These are phyloP conservation scores for Arthrinium phaeospermum DNA, from an alignment of 2,329 filamentous ascomycete species.

Conservation along the genomic window DNA sequence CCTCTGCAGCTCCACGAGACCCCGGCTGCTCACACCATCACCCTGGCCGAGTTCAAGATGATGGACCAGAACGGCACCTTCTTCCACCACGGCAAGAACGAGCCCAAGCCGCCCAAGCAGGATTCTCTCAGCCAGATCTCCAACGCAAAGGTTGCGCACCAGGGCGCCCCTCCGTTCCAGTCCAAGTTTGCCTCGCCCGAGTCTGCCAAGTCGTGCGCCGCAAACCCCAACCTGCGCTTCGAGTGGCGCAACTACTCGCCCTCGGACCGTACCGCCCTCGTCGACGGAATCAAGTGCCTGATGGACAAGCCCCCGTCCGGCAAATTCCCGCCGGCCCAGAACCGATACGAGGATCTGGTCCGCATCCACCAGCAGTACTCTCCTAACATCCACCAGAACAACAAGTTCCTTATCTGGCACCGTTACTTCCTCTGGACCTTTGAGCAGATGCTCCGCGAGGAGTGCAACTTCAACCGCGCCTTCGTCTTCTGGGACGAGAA, in stretches of 20 bases:
- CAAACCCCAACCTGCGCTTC: slow-evolving; percentile 37
- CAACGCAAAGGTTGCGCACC: not conserved
- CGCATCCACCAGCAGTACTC: slow-evolving; percentile 39
- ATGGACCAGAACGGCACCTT: slow-evolving; percentile 18
- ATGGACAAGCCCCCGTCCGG: slow-evolving; percentile 35
- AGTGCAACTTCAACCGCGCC: slow-evolving; percentile 40
- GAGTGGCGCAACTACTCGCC: slow-evolving; percentile 40
- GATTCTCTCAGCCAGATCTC: not conserved
- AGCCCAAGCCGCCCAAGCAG: not conserved
- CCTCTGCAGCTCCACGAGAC: slow-evolving; percentile 9
- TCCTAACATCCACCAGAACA: slow-evolving; percentile 40
- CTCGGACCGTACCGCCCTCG: slow-evolving; percentile 37
- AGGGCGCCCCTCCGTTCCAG: not conserved
- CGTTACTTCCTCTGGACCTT: slow-evolving; percentile 30
- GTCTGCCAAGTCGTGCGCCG: slow-evolving; percentile 21
- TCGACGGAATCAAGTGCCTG: slow-evolving; percentile 38
- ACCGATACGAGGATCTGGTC: slow-evolving; percentile 42
- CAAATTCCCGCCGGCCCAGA: slow-evolving; percentile 32
- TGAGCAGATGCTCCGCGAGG: slow-evolving; percentile 35
- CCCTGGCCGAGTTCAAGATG: slow-evolving; percentile 13
- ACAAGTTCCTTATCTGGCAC: slow-evolving; percentile 41
- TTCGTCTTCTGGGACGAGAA: slow-evolving; percentile 44
- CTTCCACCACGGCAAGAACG: not conserved
- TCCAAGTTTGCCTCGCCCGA: slow-evolving; percentile 14
- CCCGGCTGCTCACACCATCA: slow-evolving; percentile 6